Percentiles rank a stretch among this genome's conserved stretches.
Conservation (phyloP, 179 eudicot species). For the Nepenthes alata region DNA sequence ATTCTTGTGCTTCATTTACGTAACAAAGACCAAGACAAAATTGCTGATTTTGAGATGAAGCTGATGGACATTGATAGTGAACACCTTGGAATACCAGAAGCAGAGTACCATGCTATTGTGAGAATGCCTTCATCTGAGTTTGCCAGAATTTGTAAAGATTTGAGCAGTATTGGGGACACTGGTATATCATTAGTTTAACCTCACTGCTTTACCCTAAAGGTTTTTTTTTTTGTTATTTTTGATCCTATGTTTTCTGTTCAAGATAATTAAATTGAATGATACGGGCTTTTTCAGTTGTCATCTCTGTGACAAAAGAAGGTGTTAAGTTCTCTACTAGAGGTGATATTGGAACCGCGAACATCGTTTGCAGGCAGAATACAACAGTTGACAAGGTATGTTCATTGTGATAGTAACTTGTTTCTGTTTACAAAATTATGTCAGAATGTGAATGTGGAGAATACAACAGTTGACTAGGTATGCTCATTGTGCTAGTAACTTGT, state of each 20-base stretch:
- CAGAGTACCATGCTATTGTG: conserved; percentile 67
- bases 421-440: neutral
- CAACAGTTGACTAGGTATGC: conserved; percentile 63
- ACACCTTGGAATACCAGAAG: conserved; percentile 75
- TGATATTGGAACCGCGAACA: conserved; percentile 63
- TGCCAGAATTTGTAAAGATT: conserved; percentile 63
- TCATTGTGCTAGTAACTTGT: neutral
- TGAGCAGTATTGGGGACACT: conserved; percentile 74
- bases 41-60: conserved; percentile 83
- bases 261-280: neutral
- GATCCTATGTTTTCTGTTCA: neutral
- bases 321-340: conserved; percentile 65
- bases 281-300: conserved; percentile 39
- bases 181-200: conserved; percentile 18
- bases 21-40: conserved; percentile 54
- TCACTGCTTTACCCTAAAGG: neutral
- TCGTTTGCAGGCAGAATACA: conserved; percentile 60
- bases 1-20: neutral
- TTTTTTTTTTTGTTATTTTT: neutral
- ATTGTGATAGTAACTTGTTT: neutral
- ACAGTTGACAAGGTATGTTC: conserved; percentile 60
- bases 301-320: conserved; percentile 72
- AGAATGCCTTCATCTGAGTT: conserved; percentile 76
- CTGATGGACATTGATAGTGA: conserved; percentile 79
- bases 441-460: conserved; percentile 19